Conservation (phyloP, 192 early-diverging fungal genomes). For the Backusella australiensis region DNA sequence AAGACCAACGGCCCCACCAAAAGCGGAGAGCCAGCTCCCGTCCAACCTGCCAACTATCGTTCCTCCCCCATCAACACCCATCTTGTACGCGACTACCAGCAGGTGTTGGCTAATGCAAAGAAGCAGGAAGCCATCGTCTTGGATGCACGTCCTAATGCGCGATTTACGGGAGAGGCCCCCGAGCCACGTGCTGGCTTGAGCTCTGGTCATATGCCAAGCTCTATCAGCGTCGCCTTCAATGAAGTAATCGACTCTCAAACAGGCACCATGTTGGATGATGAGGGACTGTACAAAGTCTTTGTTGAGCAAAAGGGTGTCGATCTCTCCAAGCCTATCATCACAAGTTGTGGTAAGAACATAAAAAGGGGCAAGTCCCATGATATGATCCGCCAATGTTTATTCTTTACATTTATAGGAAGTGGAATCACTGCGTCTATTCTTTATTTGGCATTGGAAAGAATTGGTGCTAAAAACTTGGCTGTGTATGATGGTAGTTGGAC, state of each 20-base stretch:
- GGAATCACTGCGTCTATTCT: slow-evolving; percentile 85
- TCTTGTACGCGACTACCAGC: slow-evolving; percentile 57
- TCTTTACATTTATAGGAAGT: slow-evolving; percentile 40
- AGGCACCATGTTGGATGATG: slow-evolving; percentile 51
- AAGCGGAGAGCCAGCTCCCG: slow-evolving; percentile 31
- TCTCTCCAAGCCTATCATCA: slow-evolving; percentile 66
- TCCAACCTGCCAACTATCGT: slow-evolving; percentile 37
- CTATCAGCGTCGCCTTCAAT: slow-evolving; percentile 73
- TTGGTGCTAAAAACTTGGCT: slow-evolving; percentile 62
- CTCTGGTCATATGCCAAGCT: slow-evolving; percentile 80
- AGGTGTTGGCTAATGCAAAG: slow-evolving; percentile 56
- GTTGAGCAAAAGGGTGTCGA: slow-evolving; percentile 65
- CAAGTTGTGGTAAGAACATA: slow-evolving; percentile 67
- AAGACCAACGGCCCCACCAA: slow-evolving; percentile 49
- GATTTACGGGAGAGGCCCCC: slow-evolving; percentile 70
- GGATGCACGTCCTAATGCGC: slow-evolving; percentile 65
- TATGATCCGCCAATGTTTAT: neutral
- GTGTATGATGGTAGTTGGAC: slow-evolving; percentile 93
- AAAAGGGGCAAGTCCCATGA: neutral
- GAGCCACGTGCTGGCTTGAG: slow-evolving; percentile 78
- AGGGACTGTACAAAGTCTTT: slow-evolving; percentile 49
- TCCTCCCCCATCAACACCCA: slow-evolving; percentile 24
- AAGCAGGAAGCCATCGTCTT: slow-evolving; percentile 45
- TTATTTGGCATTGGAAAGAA: slow-evolving; percentile 72
- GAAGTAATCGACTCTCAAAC: slow-evolving; percentile 56